Evolutionary conservation across 108 stramenopile genomes (phyloP).

Genomic region (Nitzschia sp.): DNA sequence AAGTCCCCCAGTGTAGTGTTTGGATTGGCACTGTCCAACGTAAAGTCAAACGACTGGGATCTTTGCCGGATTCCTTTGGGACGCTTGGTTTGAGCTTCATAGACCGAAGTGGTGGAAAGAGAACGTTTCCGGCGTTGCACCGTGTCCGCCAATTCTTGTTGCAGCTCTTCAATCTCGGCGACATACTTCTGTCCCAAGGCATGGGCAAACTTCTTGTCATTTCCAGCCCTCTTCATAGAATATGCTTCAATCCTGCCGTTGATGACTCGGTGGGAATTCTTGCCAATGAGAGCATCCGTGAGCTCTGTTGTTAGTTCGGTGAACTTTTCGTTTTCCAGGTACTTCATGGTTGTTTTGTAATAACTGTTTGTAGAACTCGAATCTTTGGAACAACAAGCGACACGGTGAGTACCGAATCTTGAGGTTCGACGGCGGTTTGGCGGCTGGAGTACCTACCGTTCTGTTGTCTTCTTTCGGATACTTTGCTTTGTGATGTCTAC

Average conservation of each 20-base stretch:
- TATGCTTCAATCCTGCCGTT: constrained; percentile 84
- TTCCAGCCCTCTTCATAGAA: constrained; percentile 80
- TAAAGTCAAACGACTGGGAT: constrained; percentile 47
- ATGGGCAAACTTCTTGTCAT: constrained; percentile 81
- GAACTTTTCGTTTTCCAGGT: constrained; percentile 72
- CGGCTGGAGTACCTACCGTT: neutral
- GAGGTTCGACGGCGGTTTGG: neutral
- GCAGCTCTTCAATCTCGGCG: constrained; percentile 59
- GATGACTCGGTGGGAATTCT: constrained; percentile 62
- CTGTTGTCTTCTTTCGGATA: neutral
- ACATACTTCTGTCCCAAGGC: constrained; percentile 73
- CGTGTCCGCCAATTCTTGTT: constrained; percentile 38
- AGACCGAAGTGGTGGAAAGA: constrained; percentile 10
- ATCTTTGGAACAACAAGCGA: neutral
- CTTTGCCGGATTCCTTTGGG: constrained; percentile 30
- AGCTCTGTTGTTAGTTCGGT: constrained; percentile 70
- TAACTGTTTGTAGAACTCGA: neutral
- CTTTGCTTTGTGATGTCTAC: constrained; percentile 11
- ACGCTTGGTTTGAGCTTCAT: constrained; percentile 12
- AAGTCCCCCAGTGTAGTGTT: constrained; percentile 64
- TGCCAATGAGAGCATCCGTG: constrained; percentile 52
- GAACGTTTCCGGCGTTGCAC: constrained; percentile 24
- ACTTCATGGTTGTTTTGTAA: constrained; percentile 60
- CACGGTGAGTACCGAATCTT: neutral
- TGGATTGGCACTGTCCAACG: constrained; percentile 23